These are phyloP conservation scores for Prinsepia uniflora DNA, from an alignment of 306 rosid genomes.

Conservation along the genomic window DNA sequence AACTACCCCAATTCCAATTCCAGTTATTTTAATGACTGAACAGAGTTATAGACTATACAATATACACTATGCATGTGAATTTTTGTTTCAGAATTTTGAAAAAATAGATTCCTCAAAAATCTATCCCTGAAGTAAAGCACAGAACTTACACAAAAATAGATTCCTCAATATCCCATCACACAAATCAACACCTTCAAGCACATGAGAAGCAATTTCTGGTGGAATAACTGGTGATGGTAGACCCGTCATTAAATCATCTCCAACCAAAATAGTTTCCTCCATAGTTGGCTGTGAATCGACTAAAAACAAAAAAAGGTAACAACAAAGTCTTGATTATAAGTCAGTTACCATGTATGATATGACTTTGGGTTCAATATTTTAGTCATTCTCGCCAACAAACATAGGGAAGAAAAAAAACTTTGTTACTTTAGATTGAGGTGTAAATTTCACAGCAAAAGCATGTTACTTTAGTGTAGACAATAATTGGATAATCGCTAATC, in stretches of 20 bases:
- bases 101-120: neutral
- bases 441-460: neutral
- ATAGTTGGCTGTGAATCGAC: conserved; percentile 86
- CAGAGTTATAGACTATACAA: neutral
- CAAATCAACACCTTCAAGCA: conserved; percentile 76
- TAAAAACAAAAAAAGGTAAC: conserved; percentile 38
- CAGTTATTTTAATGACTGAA: neutral
- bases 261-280: conserved; percentile 96
- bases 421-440: neutral
- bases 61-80: neutral
- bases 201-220: conserved; percentile 88
- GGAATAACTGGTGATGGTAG: conserved; percentile 94
- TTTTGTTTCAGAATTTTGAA: neutral
- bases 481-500: neutral
- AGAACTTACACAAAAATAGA: conserved; percentile 73
- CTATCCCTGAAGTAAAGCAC: neutral
- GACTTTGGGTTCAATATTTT: neutral
- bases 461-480: neutral
- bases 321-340: neutral
- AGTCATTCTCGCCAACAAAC: neutral
- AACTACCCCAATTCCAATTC: neutral
- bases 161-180: conserved; percentile 87
- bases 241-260: conserved; percentile 89
- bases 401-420: neutral
- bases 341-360: neutral